Conservation (phyloP, 805 yeast species). For the Zygosaccharomyces pseudorouxii region DNA sequence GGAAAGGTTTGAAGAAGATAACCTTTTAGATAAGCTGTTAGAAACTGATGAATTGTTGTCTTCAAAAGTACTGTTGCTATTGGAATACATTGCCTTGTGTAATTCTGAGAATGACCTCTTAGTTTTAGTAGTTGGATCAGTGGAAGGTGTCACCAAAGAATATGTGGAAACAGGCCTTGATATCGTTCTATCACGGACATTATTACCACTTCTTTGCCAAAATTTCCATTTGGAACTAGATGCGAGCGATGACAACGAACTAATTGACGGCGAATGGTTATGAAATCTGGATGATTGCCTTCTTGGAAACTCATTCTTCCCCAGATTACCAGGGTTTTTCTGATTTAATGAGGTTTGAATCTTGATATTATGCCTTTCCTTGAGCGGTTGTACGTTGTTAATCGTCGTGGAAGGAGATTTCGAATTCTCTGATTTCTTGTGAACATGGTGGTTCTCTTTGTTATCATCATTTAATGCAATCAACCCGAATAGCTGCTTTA, state of each 20-base stretch:
- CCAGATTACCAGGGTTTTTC: constrained; percentile 11
- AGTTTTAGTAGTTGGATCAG: constrained; percentile 13
- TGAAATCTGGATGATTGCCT: constrained; percentile 9
- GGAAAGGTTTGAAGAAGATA: constrained; percentile 25
- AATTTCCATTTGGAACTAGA: constrained; percentile 32
- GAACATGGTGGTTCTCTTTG: constrained; percentile 17
- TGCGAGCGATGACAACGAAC: constrained; percentile 20
- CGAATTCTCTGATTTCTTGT: constrained; percentile 6
- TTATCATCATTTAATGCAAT: constrained; percentile 24
- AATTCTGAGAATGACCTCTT: constrained; percentile 26
- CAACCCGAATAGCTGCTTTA: constrained; percentile 31
- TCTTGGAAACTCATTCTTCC: constrained; percentile 6
- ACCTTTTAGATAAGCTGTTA: constrained; percentile 16
- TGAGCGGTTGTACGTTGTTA: constrained; percentile 2
- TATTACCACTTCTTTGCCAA: constrained; percentile 28
- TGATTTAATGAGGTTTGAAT: constrained; percentile 13
- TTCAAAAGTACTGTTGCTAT: constrained; percentile 6
- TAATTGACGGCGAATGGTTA: constrained; percentile 20
- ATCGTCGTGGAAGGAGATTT: constrained; percentile 10
- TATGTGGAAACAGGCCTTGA: constrained; percentile 17
- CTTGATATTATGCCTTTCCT: constrained; percentile 13
- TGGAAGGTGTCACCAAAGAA: constrained; percentile 7
- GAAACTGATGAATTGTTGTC: constrained; percentile 11
- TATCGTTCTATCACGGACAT: constrained; percentile 7
- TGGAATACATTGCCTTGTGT: constrained; percentile 20